Percentiles rank a stretch among this genome's conserved stretches.
Conservation (phyloP, 2,329 filamentous ascomycete species). For the Aspergillus ochraceoroseus region DNA sequence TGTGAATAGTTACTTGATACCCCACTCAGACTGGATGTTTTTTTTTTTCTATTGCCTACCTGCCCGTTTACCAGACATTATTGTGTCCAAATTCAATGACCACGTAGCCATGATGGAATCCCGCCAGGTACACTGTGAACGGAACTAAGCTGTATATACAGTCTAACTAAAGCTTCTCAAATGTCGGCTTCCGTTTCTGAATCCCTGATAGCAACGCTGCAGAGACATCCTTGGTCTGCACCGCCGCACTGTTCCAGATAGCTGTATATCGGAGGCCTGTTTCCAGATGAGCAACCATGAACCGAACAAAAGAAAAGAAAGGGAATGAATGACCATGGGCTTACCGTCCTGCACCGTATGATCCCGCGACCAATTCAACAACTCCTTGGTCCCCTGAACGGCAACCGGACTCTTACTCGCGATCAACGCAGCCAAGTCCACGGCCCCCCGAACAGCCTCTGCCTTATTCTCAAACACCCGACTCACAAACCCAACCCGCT, state of each 20-base stretch:
- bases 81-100: conserved; percentile 71
- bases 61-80: conserved; percentile 59
- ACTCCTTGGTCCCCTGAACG: conserved; percentile 79
- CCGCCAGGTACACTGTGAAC: too few species aligned
- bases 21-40: too few species aligned
- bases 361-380: conserved; percentile 77
- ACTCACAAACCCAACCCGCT: conserved; percentile 44
- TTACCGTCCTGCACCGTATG: conserved; percentile 69
- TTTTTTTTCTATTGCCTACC: too few species aligned
- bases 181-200: conserved; percentile 72
- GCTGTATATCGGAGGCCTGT: conserved; percentile 72
- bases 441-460: conserved; percentile 56
- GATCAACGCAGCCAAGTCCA: conserved; percentile 61
- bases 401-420: conserved; percentile 82
- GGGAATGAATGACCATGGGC: too few species aligned
- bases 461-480: conserved; percentile 50
- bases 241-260: conserved; percentile 78
- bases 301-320: conserved; percentile 18
- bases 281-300: neutral
- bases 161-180: conserved; percentile 66
- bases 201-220: conserved; percentile 70
- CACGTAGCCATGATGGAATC: too few species aligned
- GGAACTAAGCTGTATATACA: too few species aligned
- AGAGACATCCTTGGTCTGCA: conserved; percentile 75
- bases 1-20: too few species aligned